Percentiles rank a stretch among this genome's conserved stretches.
These are phyloP conservation scores for Pseudonectria foliicola DNA, from an alignment of 2,329 filamentous ascomycete species.

Conservation along the genomic window DNA sequence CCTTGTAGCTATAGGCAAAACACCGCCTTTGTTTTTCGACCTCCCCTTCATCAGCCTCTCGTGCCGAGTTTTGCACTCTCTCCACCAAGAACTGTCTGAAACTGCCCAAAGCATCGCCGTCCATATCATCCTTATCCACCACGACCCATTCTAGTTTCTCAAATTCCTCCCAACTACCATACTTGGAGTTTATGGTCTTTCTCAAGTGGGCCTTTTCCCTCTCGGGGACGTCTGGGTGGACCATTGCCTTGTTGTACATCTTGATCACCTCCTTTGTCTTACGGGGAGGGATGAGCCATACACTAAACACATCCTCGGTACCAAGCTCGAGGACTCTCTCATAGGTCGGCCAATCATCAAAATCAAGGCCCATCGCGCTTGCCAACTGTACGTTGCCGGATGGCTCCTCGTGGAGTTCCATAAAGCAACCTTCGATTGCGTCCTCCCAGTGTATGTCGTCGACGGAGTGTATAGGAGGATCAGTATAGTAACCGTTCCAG, in stretches of 20 bases:
- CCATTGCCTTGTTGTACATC: conserved; percentile 7
- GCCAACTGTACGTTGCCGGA: conserved; percentile 3
- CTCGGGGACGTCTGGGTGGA: conserved; percentile 1
- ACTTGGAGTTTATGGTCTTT: conserved; percentile 6
- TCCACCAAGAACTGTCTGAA: too few species aligned
- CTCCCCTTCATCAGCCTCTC: too few species aligned
- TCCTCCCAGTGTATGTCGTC: conserved; percentile 9
- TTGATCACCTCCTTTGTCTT: conserved; percentile 4
- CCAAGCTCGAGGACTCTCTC: conserved; percentile 6
- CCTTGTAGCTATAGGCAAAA: too few species aligned
- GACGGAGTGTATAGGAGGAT: conserved; percentile 3
- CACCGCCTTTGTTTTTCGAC: too few species aligned
- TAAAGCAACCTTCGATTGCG: neutral
- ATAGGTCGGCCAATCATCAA: conserved; percentile 8
- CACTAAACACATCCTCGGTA: conserved; percentile 2
- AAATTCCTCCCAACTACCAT: conserved; percentile 13
- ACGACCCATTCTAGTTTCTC: neutral
- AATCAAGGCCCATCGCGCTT: neutral
- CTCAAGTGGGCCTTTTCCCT: conserved; percentile 2
- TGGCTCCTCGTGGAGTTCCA: conserved; percentile 6
- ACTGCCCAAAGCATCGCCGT: too few species aligned
- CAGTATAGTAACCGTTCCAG: conserved; percentile 14
- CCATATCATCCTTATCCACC: too few species aligned
- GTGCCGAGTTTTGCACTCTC: too few species aligned
- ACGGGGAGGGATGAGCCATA: conserved; percentile 5